Evolutionary conservation across 768 basidiomycete genomes (phyloP), one percentile per base, ranked within the genome.

Genomic region (Boletus tomentosulus): DNA sequence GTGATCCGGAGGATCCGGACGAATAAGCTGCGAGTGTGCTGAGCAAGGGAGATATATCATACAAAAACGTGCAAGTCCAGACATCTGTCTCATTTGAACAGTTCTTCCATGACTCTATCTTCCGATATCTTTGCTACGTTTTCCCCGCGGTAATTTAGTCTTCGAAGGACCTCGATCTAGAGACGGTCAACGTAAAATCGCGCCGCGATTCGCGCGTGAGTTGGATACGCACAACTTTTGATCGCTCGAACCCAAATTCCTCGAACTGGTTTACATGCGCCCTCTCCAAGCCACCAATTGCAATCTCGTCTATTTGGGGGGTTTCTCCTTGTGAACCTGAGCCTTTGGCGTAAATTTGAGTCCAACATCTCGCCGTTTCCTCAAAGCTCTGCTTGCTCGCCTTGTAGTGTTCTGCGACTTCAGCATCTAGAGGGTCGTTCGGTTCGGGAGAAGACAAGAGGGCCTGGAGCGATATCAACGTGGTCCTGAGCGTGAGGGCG

Each of bases 321-420:
- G 38, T 51, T 60, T 75, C 79, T 48, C 71, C 76, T 60, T 76
- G 76, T 10, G 66, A 63, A n/a, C 71, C 75, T 4, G 87, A 83
- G 1, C 85, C 90, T 42, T 86, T 88, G 3, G 95, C 95, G 66
- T 97, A 97, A 25, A 87, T 84, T 63, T 89, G 85, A 1, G 94
- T 91, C 95, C 95, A 98, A 69, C 95, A 94, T 37, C 82, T 78
- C 53, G 95, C 95, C 3, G 95, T 98, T 37, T 89, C 89, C 54
- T 95, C 90, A 60, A 98, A 98, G 62, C 87, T 86, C 22, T 74
- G 73, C 67, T 87, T 87, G 69, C 87, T 90, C 12, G 93, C 92
- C 70, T 89, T 88, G 63, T 90, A 98, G 66, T 97, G 96, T 69
- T 97, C 97, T 11, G 95, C 95, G 11, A 98, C 95, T 73, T 98